Evolutionary conservation across 768 basidiomycete species (phyloP).

Genomic region (Coprinopsis cinerea): DNA sequence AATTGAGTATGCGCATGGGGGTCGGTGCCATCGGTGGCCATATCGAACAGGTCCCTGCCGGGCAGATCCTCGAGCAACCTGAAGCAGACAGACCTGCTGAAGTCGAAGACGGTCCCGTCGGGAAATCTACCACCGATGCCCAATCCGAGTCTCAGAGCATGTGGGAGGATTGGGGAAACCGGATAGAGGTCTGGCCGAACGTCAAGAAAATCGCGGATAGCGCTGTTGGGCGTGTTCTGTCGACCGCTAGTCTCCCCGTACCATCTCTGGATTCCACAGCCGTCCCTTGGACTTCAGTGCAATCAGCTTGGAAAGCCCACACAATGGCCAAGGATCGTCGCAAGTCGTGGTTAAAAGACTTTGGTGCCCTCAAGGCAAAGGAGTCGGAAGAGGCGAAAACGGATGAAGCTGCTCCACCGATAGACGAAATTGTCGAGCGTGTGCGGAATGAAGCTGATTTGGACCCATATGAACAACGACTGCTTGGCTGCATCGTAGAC

Average conservation of each 20-base stretch:
- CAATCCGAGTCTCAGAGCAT: constrained; percentile 19
- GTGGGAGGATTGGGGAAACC: constrained; percentile 67
- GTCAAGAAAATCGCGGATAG: constrained; percentile 73
- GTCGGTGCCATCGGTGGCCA: constrained; percentile 69
- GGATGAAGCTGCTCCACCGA: constrained; percentile 30
- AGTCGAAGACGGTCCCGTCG: background rate
- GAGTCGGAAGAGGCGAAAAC: constrained; percentile 30
- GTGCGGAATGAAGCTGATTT: constrained; percentile 72
- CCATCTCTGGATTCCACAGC: constrained; percentile 47
- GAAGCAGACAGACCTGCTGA: constrained; percentile 8
- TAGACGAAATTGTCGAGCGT: constrained; percentile 72
- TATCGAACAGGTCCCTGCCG: constrained; percentile 38
- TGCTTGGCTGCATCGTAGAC: constrained; percentile 85
- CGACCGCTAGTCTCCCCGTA: constrained; percentile 24
- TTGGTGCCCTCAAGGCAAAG: constrained; percentile 21
- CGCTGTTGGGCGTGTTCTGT: constrained; percentile 63
- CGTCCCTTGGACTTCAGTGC: constrained; percentile 63
- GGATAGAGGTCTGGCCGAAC: constrained; percentile 61
- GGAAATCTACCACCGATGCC: background rate
- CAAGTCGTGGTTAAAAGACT: constrained; percentile 56
- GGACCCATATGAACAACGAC: constrained; percentile 72
- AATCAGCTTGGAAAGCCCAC: constrained; percentile 59
- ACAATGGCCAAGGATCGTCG: constrained; percentile 45
- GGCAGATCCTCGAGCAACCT: constrained; percentile 14
- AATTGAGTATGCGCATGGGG: constrained; percentile 79